Base-by-base conservation (phyloP, 805 yeast genomes). In the Maudiozyma serrabonitensis region DNA sequence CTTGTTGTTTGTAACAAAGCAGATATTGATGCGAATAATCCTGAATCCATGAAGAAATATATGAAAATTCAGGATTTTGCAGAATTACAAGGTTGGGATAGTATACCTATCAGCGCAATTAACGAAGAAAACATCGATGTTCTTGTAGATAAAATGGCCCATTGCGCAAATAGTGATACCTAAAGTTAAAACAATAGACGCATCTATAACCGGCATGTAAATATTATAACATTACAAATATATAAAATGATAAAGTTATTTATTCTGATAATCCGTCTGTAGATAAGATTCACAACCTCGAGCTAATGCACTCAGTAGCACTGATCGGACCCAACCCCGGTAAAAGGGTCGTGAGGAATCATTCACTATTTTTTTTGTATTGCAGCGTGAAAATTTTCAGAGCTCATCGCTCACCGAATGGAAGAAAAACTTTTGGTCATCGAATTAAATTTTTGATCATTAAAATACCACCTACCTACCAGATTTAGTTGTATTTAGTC, bases 1-100 rank as follows among this genome's bases (percentile, higher is more conserved):
- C 69, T 93, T 50, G 79, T 93, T 16, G 86, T 90, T 9, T 96
- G 91, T 15, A 90, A 96, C n/a, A 93, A 93, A 66, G 98, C 96
- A 1, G 99, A 93, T 63, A 59, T 87, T 19, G 77, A 75, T 16
- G 32, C 45, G 21, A 50, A 54, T 5, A 55, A 58, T n/a, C 48
- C 51, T 41, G 76, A 69, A 2, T 68, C 84, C 2, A 71, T 75
- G 39, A 72, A 69, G 4, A 78, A 73, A 43, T 91, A 70, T 56
- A 42, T 43, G 2, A 51, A 48, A 7, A 69, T 93, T 47, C 70
- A 69, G 43, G 61, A 63, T 0, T 77, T 67, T 56, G 77, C 79
- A n/a, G 64, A 64, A 6, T 53, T 56, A 16, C 64, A 66, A 40
- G 56, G 56, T 0, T 88, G 95, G 95, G 78, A 80, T 50, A 73